phyloP scores from a whole-genome alignment of 1,284 basidiomycete species.

The Heterobasidion irregulare region DNA sequence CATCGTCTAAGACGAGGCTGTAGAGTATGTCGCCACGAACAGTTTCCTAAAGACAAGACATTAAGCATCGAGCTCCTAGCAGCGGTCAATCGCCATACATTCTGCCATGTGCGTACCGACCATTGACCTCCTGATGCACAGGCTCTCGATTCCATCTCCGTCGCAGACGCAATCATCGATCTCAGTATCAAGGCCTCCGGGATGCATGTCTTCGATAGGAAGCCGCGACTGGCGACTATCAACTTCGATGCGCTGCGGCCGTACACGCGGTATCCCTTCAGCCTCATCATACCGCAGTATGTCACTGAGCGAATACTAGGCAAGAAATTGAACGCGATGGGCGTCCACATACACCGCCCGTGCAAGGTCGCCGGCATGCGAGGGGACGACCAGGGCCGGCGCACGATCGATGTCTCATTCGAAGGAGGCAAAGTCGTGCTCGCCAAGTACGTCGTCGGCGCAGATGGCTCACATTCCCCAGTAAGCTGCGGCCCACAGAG shows the following conservation, averaged over 20 bases:
- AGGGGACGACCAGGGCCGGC: slow-evolving; percentile 8
- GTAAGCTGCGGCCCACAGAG: slow-evolving; percentile 22
- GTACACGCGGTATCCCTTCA: slow-evolving; percentile 38
- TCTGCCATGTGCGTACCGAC: not conserved
- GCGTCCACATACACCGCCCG: slow-evolving; percentile 26
- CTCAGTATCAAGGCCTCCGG: slow-evolving; percentile 25
- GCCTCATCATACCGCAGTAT: slow-evolving; percentile 36
- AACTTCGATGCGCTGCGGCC: slow-evolving; percentile 22
- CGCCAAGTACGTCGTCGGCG: slow-evolving; percentile 42
- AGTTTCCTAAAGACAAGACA: no score
- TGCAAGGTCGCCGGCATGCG: slow-evolving; percentile 23
- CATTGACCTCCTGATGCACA: slow-evolving; percentile 11
- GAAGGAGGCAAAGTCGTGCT: slow-evolving; percentile 38
- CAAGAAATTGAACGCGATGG: slow-evolving; percentile 23
- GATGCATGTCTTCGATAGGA: slow-evolving; percentile 23
- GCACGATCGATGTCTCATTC: slow-evolving; percentile 33
- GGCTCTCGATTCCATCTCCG: slow-evolving; percentile 39
- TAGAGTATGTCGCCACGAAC: no score
- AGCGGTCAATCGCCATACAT: not conserved
- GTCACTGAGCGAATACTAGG: slow-evolving; percentile 35
- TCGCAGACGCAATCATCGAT: slow-evolving; percentile 30
- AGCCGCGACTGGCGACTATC: slow-evolving; percentile 17
- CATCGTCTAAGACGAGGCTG: no score
- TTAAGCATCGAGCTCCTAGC: no score
- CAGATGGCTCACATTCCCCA: slow-evolving; percentile 45